Evolutionary conservation across 2,329 filamentous ascomycete species (phyloP).

Genomic region (Pseudopithomyces chartarum): DNA sequence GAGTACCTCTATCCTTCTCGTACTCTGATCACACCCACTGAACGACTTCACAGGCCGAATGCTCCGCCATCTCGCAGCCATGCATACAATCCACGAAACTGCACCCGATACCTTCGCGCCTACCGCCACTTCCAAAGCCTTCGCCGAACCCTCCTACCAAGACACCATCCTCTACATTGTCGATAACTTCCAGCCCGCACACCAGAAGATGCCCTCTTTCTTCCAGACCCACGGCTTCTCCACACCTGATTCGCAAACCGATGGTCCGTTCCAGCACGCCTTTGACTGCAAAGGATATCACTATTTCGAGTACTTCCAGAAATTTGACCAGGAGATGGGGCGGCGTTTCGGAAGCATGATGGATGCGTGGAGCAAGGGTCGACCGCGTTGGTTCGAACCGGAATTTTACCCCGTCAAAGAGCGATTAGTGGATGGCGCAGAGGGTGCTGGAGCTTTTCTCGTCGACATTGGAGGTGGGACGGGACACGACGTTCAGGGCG

Average conservation of each 20-base stretch:
- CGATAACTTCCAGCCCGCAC: slow-evolving; percentile 26
- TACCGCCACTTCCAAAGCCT: slow-evolving; percentile 20
- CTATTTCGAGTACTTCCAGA: slow-evolving; percentile 31
- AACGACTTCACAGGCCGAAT: slow-evolving; percentile 16
- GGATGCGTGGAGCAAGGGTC: slow-evolving; percentile 30
- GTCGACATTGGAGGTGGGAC: slow-evolving; percentile 32
- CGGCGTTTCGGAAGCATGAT: slow-evolving; percentile 34
- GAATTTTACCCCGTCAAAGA: slow-evolving; percentile 31
- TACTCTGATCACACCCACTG: background rate
- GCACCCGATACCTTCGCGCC: slow-evolving; percentile 23
- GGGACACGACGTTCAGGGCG: slow-evolving; percentile 29
- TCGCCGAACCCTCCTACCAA: slow-evolving; percentile 23
- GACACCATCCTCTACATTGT: slow-evolving; percentile 28
- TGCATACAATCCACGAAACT: slow-evolving; percentile 25
- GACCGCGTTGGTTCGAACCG: slow-evolving; percentile 26
- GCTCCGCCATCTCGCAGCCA: slow-evolving; percentile 35
- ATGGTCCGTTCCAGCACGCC: slow-evolving; percentile 29
- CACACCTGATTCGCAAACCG: slow-evolving; percentile 18
- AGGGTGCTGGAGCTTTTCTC: slow-evolving; percentile 16
- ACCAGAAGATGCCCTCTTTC: slow-evolving; percentile 21
- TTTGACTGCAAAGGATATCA: slow-evolving; percentile 25
- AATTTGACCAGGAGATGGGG: slow-evolving; percentile 26
- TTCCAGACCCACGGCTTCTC: slow-evolving; percentile 22
- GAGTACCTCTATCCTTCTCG: background rate
- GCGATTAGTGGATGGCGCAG: slow-evolving; percentile 23